Evolutionary conservation across 2,329 filamentous ascomycete species (phyloP).

Genomic region (Trichoderma asperellum): DNA sequence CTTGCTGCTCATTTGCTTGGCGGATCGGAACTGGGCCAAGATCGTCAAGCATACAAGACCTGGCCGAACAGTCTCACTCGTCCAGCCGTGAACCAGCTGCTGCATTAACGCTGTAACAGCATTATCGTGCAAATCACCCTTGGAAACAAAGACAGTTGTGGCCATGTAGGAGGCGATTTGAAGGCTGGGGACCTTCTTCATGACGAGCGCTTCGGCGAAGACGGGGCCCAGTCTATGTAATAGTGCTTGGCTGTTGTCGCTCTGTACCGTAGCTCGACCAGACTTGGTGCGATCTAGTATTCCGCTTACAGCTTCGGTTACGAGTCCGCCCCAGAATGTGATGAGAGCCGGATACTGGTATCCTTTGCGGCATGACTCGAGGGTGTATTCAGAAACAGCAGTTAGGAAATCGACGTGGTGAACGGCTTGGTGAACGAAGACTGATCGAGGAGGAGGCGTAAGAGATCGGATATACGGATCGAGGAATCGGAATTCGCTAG

Average conservation of each 20-base stretch:
- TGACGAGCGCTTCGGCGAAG: conserved; percentile 75
- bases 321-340: conserved; percentile 88
- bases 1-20: conserved; percentile 68
- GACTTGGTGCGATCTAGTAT: conserved; percentile 79
- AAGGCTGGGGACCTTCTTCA: conserved; percentile 76
- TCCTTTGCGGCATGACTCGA: conserved; percentile 71
- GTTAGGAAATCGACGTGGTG: conserved; percentile 77
- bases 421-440: conserved; percentile 81
- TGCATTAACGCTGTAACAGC: conserved; percentile 89
- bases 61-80: conserved; percentile 69
- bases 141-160: conserved; percentile 80
- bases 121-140: conserved; percentile 76
- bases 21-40: conserved; percentile 76
- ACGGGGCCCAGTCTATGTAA: conserved; percentile 68
- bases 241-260: conserved; percentile 79
- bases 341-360: conserved; percentile 78
- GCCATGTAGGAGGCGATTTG: conserved; percentile 92
- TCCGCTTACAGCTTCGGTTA: conserved; percentile 81
- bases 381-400: conserved; percentile 75
- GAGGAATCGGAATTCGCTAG: conserved; percentile 79
- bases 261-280: conserved; percentile 74
- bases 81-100: conserved; percentile 79
- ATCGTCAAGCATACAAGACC: conserved; percentile 81
- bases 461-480: conserved; percentile 81
- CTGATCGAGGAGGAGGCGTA: conserved; percentile 75